Percentiles rank a stretch among this genome's conserved stretches.
Evolutionary conservation across 805 yeast species (phyloP).

Genomic region (Yarrowia alimentaria): DNA sequence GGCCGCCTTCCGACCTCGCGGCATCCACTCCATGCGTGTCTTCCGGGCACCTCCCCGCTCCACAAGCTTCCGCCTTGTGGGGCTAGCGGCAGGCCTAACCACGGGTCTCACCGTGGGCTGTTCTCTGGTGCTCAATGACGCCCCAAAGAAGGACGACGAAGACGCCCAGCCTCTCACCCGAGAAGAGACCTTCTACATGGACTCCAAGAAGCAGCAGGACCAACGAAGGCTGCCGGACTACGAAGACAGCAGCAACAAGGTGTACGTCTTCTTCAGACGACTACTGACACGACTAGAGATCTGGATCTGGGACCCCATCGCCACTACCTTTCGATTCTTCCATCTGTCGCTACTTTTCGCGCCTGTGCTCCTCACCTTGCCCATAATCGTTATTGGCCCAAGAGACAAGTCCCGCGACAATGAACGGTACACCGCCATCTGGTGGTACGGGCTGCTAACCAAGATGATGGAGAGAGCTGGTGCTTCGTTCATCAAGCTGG

Average conservation of each 20-base stretch:
- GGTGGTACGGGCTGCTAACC: constrained; percentile 70
- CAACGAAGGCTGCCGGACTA: not conserved
- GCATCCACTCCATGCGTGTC: constrained; percentile 8
- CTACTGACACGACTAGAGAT: constrained; percentile 10
- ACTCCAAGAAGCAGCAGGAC: not conserved
- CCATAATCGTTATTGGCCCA: constrained; percentile 54
- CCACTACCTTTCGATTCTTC: constrained; percentile 64
- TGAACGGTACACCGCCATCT: constrained; percentile 58
- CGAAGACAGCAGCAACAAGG: not conserved
- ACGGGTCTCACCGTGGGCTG: constrained; percentile 11
- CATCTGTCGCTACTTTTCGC: constrained; percentile 64
- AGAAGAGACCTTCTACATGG: constrained; percentile 5
- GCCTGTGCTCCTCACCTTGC: constrained; percentile 67
- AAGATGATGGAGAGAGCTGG: constrained; percentile 80
- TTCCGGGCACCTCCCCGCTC: not conserved
- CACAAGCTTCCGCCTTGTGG: constrained; percentile 7
- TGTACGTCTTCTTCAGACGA: constrained; percentile 10
- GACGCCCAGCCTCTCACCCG: constrained; percentile 6
- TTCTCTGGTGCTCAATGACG: constrained; percentile 9
- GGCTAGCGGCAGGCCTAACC: constrained; percentile 7
- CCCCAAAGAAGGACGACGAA: not conserved
- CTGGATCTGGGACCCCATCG: constrained; percentile 54
- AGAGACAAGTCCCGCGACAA: constrained; percentile 38
- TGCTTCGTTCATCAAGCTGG: constrained; percentile 74
- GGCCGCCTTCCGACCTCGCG: constrained; percentile 11